A percentile compares a stretch with the other conserved stretches of the same genome.
Evolutionary conservation across 2,329 filamentous ascomycete genomes (phyloP).

Genomic region (Cercospora berteroae): DNA sequence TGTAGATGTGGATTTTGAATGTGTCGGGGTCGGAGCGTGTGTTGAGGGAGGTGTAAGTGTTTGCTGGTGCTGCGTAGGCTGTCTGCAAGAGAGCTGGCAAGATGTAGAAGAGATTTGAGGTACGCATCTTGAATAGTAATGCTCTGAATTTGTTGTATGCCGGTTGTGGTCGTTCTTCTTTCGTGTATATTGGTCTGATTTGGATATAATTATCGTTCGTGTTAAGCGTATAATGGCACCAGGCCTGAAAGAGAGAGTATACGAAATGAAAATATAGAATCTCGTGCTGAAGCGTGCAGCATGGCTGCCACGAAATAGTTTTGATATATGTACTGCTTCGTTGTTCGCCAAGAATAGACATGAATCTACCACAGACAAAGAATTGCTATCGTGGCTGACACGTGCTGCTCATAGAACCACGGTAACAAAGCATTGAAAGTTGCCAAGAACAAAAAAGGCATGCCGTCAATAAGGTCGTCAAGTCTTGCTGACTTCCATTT

Average conservation of each 20-base stretch:
- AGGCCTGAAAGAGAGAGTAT: neutral
- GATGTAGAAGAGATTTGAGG: neutral
- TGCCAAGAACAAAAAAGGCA: neutral
- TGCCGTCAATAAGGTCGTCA: neutral
- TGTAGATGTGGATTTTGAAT: slow-evolving; percentile 32
- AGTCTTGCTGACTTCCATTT: neutral
- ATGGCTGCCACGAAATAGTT: neutral
- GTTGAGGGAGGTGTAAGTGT: neutral
- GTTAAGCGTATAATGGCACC: neutral
- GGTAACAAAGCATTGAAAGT: neutral
- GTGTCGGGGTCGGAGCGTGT: slow-evolving; percentile 10
- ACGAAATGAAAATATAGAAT: neutral
- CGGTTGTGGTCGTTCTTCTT: neutral
- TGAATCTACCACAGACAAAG: neutral
- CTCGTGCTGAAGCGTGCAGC: neutral
- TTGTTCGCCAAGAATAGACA: neutral
- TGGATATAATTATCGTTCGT: neutral
- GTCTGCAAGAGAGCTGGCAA: neutral
- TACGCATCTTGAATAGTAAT: neutral
- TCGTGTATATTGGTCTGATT: neutral
- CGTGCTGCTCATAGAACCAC: neutral
- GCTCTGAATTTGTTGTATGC: neutral
- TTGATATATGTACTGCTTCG: neutral
- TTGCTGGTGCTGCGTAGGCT: neutral
- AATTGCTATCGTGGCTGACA: neutral